Conservation (phyloP, 2,329 filamentous ascomycete species). For the Bimuria novae-zelandiae region DNA sequence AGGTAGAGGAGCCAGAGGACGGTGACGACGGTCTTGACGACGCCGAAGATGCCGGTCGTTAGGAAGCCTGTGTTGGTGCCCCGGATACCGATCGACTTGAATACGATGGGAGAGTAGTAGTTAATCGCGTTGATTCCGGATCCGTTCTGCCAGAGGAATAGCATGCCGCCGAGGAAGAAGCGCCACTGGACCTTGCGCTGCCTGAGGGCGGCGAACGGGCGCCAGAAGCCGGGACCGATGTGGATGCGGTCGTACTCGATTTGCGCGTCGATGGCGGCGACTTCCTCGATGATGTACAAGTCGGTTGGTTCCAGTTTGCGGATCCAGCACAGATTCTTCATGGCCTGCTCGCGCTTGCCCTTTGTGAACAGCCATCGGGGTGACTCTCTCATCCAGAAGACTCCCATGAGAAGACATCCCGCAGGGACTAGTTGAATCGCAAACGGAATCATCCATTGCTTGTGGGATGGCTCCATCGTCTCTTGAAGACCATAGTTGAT, state of each 20-base stretch:
- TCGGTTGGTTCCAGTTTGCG: slow-evolving; percentile 61
- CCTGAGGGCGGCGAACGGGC: slow-evolving; percentile 45
- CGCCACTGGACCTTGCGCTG: slow-evolving; percentile 66
- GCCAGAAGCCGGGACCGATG: slow-evolving; percentile 75
- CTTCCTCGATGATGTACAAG: slow-evolving; percentile 74
- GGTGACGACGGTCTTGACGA: slow-evolving; percentile 73
- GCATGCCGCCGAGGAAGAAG: slow-evolving; percentile 72
- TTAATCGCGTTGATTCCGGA: slow-evolving; percentile 75
- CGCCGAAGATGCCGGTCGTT: slow-evolving; percentile 76
- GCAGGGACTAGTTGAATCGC: slow-evolving; percentile 70
- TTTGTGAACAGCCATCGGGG: slow-evolving; percentile 53
- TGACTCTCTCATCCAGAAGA: slow-evolving; percentile 51
- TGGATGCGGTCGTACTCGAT: slow-evolving; percentile 66
- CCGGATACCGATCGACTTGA: slow-evolving; percentile 66
- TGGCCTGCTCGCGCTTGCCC: slow-evolving; percentile 46
- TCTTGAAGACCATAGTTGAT: slow-evolving; percentile 52
- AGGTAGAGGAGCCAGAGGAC: slow-evolving; percentile 71
- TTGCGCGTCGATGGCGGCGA: slow-evolving; percentile 71
- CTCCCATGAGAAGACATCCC: slow-evolving; percentile 58
- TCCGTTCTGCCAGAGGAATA: slow-evolving; percentile 82
- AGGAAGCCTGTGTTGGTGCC: slow-evolving; percentile 64
- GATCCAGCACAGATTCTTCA: slow-evolving; percentile 63
- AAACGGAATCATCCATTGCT: slow-evolving; percentile 57
- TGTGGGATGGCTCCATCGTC: slow-evolving; percentile 49
- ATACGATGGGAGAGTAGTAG: slow-evolving; percentile 75